phyloP scores from a whole-genome alignment of 2,329 filamentous ascomycete species.

The Phialophora expanda region DNA sequence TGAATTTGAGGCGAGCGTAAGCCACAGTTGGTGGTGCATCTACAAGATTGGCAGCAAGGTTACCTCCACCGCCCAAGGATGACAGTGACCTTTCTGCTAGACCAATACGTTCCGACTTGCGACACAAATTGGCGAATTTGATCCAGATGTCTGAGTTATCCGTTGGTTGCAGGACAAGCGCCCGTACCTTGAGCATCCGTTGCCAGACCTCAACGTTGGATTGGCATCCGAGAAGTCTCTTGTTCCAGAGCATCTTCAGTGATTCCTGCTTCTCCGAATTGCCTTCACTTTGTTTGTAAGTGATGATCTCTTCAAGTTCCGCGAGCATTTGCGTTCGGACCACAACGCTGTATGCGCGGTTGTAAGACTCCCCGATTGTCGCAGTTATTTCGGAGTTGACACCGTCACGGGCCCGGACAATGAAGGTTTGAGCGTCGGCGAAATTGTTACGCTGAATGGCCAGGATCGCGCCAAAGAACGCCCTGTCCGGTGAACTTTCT shows the following conservation, averaged over 20 bases:
- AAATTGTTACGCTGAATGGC: conserved; percentile 96
- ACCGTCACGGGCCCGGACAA: conserved; percentile 89
- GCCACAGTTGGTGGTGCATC: conserved; percentile 73
- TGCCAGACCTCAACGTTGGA: conserved; percentile 99
- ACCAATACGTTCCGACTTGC: conserved; percentile 92
- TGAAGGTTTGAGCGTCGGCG: conserved; percentile 83
- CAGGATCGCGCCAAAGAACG: conserved; percentile 96
- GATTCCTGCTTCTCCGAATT: conserved; percentile 86
- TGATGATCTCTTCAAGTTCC: conserved; percentile 95
- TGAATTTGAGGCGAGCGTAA: conserved; percentile 96
- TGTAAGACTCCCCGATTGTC: conserved; percentile 97
- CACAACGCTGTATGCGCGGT: conserved; percentile 95
- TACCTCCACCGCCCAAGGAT: conserved; percentile 73
- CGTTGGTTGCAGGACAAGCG: conserved; percentile 84
- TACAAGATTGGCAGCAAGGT: conserved; percentile 42
- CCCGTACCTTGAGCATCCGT: conserved; percentile 92
- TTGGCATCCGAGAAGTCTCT: conserved; percentile 89
- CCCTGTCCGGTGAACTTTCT: conserved; percentile 86
- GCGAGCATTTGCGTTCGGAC: conserved; percentile 99
- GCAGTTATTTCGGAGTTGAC: conserved; percentile 95
- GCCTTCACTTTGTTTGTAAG: conserved; percentile 85
- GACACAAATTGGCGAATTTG: conserved; percentile 97
- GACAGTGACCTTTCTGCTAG: conserved; percentile 94
- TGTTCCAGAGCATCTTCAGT: conserved; percentile 95
- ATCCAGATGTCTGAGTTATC: conserved; percentile 99